Conservation (phyloP, 140 eudicot genomes). For the Senecio squalidus region DNA sequence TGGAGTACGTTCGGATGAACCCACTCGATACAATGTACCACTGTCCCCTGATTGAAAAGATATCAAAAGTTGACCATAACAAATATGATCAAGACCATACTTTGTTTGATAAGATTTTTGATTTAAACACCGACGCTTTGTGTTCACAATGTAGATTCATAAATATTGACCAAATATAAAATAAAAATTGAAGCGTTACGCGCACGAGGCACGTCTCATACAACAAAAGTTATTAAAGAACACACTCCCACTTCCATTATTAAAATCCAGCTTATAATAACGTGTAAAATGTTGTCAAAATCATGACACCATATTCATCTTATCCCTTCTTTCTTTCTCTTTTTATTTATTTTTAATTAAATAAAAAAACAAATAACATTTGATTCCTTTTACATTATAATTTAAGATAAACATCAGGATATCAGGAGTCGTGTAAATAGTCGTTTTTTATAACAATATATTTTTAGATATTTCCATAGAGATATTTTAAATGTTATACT, state of each 20-base stretch:
- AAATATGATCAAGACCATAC: too few relatives aligned
- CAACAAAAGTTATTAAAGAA: conserved; percentile 11
- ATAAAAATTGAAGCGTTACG: conserved; percentile 6
- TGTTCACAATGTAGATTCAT: conserved; percentile 7
- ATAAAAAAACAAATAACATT: background rate
- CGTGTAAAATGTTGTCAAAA: conserved; percentile 26
- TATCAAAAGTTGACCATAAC: too few relatives aligned
- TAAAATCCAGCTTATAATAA: conserved; percentile 6
- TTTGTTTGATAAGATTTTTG: background rate
- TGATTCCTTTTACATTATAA: conserved; percentile 2
- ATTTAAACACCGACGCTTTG: conserved; percentile 15
- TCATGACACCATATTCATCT: background rate
- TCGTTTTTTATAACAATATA: too few relatives aligned
- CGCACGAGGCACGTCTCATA: conserved; percentile 28
- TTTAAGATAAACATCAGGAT: background rate
- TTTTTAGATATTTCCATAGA: too few relatives aligned
- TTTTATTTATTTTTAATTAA: background rate
- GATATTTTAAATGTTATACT: too few relatives aligned
- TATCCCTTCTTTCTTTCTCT: background rate
- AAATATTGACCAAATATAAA: conserved; percentile 5
- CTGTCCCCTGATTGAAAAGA: too few relatives aligned
- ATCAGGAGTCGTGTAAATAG: too few relatives aligned
- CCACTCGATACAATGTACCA: too few relatives aligned
- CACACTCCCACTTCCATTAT: conserved; percentile 10
- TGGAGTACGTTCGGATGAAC: too few relatives aligned